These are phyloP conservation scores for Posidonia oceanica DNA, from an alignment of 116 monocot species.

Conservation along the genomic window DNA sequence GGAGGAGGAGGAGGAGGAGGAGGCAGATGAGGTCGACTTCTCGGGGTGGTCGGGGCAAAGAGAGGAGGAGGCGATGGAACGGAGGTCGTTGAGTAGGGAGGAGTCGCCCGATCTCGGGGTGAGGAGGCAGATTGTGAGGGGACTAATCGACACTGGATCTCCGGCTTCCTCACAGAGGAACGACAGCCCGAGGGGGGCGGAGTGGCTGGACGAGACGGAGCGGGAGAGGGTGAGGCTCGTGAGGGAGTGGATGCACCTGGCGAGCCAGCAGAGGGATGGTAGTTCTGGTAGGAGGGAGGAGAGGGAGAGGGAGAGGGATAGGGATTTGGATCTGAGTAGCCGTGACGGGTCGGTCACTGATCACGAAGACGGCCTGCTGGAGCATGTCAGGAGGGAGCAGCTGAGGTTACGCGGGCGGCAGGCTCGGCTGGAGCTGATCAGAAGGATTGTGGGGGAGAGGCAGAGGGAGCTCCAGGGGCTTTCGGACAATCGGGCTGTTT, in stretches of 20 bases:
- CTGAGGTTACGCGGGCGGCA: slow-evolving; percentile 42
- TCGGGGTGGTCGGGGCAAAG: slow-evolving; percentile 23
- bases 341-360: slow-evolving; percentile 16
- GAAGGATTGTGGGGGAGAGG: slow-evolving; percentile 42
- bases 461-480: slow-evolving; percentile 44
- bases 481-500: slow-evolving; percentile 47
- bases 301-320: slow-evolving; percentile 16
- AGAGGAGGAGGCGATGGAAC: slow-evolving; percentile 12
- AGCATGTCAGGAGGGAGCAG: slow-evolving; percentile 28
- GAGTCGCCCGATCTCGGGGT: too few species aligned
- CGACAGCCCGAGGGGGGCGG: slow-evolving; percentile 29
- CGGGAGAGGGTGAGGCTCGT: slow-evolving; percentile 44
- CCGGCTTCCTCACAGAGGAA: background rate
- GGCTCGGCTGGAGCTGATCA: slow-evolving; percentile 43
- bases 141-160: too few species aligned
- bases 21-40: slow-evolving; percentile 24
- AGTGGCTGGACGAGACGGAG: slow-evolving; percentile 49
- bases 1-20: slow-evolving; percentile 50
- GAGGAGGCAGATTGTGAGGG: too few species aligned
- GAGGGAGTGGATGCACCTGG: slow-evolving; percentile 52
- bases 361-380: slow-evolving; percentile 25
- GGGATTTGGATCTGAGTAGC: background rate
- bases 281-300: slow-evolving; percentile 18
- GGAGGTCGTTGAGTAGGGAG: too few species aligned
- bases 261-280: slow-evolving; percentile 33